Evolutionary conservation across 768 basidiomycete species (phyloP).

Genomic region (Cystofilobasidium macerans): DNA sequence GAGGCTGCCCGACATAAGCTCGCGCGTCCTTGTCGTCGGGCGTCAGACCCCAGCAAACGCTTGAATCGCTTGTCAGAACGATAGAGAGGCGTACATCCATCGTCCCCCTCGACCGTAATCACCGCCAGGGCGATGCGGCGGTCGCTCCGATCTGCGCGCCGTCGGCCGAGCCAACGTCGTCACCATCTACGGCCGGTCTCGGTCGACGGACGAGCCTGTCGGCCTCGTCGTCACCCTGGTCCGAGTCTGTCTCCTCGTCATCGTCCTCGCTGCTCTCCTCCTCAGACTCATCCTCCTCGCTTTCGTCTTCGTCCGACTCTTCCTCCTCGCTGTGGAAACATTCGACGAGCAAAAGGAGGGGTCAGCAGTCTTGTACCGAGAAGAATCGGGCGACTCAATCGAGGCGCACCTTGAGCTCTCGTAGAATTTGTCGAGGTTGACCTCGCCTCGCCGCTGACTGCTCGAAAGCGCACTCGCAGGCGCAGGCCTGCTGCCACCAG

Average conservation of each 20-base stretch:
- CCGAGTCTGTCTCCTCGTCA: slow-evolving; percentile 26
- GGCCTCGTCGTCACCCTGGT: slow-evolving; percentile 38
- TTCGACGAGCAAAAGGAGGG: background rate
- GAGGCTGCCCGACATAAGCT: no score
- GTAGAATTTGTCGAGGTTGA: slow-evolving; percentile 67
- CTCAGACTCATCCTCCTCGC: slow-evolving; percentile 37
- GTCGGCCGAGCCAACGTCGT: background rate
- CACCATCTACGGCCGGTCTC: background rate
- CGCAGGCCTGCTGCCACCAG: no score
- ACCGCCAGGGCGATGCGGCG: no score
- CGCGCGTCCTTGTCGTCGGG: no score
- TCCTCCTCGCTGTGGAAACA: background rate
- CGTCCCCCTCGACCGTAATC: no score
- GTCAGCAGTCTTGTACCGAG: background rate
- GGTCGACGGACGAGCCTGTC: background rate
- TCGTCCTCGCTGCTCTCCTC: slow-evolving; percentile 16
- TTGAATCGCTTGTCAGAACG: no score
- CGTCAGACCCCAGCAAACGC: no score
- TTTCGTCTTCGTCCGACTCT: slow-evolving; percentile 25
- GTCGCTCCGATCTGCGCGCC: no score
- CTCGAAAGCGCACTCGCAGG: no score
- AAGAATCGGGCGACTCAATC: slow-evolving; percentile 2
- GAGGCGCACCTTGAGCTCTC: slow-evolving; percentile 35
- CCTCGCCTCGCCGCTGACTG: no score
- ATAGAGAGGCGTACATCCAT: no score